Percentiles rank a stretch among this genome's conserved stretches.
phyloP scores from a whole-genome alignment of 2,329 filamentous ascomycete genomes.

The Shiraia bambusicola region DNA sequence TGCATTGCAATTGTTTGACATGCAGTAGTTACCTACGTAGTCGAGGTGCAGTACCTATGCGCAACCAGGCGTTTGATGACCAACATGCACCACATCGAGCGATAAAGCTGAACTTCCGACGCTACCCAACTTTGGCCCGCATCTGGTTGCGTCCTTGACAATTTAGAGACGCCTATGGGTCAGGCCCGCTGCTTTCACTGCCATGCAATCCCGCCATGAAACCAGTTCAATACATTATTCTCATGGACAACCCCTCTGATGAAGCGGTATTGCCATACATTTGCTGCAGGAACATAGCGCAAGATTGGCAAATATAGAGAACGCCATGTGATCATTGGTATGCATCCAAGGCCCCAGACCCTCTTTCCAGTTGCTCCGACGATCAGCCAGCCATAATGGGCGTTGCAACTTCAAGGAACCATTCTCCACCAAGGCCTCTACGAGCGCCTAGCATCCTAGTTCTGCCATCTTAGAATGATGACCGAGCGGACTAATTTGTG shows the following conservation, averaged over 20 bases:
- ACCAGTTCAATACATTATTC: background rate
- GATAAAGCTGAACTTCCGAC: background rate
- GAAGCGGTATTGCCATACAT: background rate
- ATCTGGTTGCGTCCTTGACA: background rate
- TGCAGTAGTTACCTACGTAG: constrained; percentile 7
- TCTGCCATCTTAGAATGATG: constrained; percentile 15
- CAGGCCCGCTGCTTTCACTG: constrained; percentile 4
- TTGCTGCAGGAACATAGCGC: no score
- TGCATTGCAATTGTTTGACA: constrained; percentile 6
- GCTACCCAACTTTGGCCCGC: constrained; percentile 1
- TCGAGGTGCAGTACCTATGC: constrained; percentile 4
- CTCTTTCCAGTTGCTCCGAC: background rate
- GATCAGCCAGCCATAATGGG: constrained; percentile 7
- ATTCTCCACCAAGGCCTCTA: constrained; percentile 6
- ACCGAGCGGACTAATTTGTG: constrained; percentile 6
- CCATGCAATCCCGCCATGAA: background rate
- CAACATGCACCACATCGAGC: background rate
- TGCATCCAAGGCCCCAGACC: no score
- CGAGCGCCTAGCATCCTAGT: constrained; percentile 6
- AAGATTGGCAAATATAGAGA: no score
- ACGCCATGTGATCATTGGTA: no score
- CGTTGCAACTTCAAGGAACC: constrained; percentile 2
- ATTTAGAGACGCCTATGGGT: background rate
- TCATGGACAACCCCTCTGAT: background rate
- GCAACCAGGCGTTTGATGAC: constrained; percentile 24